Base-by-base conservation (phyloP, 164 flowering plant genomes). In the Vitis rupestris region DNA sequence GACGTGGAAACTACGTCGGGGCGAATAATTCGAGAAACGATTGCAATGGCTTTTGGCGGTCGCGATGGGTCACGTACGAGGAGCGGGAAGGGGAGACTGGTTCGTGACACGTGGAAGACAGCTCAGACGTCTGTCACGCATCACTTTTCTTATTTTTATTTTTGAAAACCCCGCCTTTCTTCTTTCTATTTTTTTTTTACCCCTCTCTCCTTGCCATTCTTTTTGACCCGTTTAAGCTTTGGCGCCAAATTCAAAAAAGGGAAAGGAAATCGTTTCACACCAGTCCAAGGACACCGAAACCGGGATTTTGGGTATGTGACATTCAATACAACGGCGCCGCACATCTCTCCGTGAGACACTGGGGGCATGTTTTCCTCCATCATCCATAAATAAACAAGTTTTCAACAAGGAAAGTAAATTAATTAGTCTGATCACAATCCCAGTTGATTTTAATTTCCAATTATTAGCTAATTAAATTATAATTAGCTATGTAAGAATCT, bases 281-380 rank as follows among this genome's bases (percentile, higher is more conserved):
- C 44, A 3, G 44, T 37, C 44, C 44, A 37, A 37, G 44, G 7
- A 37, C 44, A 37, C 44, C 44, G 44, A 37, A 37, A 37, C 44
- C 44, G 56, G 50, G 9, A 5, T n/a, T 3, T 7, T 3, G 44
- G 23, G 31, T 19, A 59, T 8, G 9, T 4, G 37, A 37, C 37
- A 63, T 73, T 15, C 3, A 9, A 67, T 68, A 65, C 76, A 76
- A 52, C 76, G 75, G 76, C 79, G 75, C 83, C 81, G 81, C 79
- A 73, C 1, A 61, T 65, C 55, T 62, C 74, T 76, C 74, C 80
- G 67, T n/a, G 59, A 59, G 80, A 81, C 84, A 72, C 67, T 76
- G 64, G 54, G 9, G 17, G 75, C 83, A 72, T 79, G 76, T 72
- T 63, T 75, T 70, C 49, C 16, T 71, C 58, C 16, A 19, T 31